These are phyloP conservation scores for Vanderwaltozyma tropicalis DNA, from an alignment of 805 yeast species.

Conservation along the genomic window DNA sequence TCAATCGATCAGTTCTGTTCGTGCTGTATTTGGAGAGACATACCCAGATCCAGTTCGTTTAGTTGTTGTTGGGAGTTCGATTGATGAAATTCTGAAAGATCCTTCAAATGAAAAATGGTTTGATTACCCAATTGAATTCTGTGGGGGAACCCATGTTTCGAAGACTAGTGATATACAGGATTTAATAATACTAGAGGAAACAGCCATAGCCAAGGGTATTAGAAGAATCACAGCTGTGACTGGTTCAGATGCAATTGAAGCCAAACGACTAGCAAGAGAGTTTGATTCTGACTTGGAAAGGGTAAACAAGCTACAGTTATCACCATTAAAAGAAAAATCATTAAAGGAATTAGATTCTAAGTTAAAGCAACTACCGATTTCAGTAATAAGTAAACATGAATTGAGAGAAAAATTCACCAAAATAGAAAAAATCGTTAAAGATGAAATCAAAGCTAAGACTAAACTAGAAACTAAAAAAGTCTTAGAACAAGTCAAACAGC, in stretches of 20 bases:
- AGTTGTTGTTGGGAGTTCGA: slow-evolving; percentile 87
- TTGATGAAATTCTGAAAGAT: slow-evolving; percentile 61
- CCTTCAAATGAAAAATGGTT: slow-evolving; percentile 70
- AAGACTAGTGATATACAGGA: slow-evolving; percentile 90
- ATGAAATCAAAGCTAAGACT: slow-evolving; percentile 74
- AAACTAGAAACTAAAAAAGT: slow-evolving; percentile 79
- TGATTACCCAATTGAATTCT: slow-evolving; percentile 77
- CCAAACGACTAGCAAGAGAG: slow-evolving; percentile 71
- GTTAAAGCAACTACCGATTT: slow-evolving; percentile 70
- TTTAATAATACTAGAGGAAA: slow-evolving; percentile 81
- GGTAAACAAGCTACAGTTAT: slow-evolving; percentile 54
- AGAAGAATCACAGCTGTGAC: slow-evolving; percentile 97
- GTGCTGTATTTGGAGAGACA: slow-evolving; percentile 98
- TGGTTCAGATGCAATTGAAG: slow-evolving; percentile 81
- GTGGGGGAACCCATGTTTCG: slow-evolving; percentile 97
- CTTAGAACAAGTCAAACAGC: slow-evolving; percentile 60
- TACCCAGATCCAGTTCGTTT: slow-evolving; percentile 99
- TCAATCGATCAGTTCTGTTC: slow-evolving; percentile 64
- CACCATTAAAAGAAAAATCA: slow-evolving; percentile 66
- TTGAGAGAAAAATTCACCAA: slow-evolving; percentile 62
- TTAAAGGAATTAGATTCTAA: slow-evolving; percentile 76
- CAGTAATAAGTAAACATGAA: slow-evolving; percentile 67
- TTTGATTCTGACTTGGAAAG: slow-evolving; percentile 50
- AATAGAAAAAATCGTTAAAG: slow-evolving; percentile 79
- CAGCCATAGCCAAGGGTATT: slow-evolving; percentile 97